A percentile compares a stretch with the other conserved stretches of the same genome.
Conservation (phyloP, 129 eudicot species). For the Ambrosia artemisiifolia region DNA sequence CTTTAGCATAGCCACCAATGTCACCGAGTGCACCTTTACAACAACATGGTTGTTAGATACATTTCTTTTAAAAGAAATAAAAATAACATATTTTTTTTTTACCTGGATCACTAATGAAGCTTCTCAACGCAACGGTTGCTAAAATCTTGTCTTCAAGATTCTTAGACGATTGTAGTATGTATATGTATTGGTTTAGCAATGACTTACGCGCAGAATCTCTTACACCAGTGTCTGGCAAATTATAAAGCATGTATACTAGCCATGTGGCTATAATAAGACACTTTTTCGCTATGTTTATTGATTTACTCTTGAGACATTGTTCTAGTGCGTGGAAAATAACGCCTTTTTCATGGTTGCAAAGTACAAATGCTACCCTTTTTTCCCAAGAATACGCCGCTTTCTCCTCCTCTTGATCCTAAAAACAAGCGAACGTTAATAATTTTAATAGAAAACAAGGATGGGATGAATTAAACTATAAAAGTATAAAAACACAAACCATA, state of each 20-base stretch:
- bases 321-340: constrained; percentile 56
- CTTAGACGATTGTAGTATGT: constrained; percentile 67
- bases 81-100: not conserved
- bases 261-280: constrained; percentile 61
- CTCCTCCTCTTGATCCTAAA: constrained; percentile 59
- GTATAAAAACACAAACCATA: constrained; percentile 33
- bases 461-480: not conserved
- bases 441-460: not conserved
- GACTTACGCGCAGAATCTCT: constrained; percentile 62
- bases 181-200: constrained; percentile 59
- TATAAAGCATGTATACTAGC: constrained; percentile 74
- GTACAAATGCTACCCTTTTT: constrained; percentile 70
- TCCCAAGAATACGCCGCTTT: constrained; percentile 59
- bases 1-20: constrained; percentile 61
- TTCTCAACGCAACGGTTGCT: constrained; percentile 69
- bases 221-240: constrained; percentile 56
- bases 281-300: constrained; percentile 59
- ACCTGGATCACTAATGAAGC: constrained; percentile 72
- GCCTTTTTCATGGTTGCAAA: constrained; percentile 74
- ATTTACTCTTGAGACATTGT: constrained; percentile 61
- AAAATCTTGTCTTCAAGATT: constrained; percentile 69
- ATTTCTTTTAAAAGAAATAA: not conserved
- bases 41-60: constrained; percentile 5
- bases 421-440: not conserved
- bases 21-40: constrained; percentile 59